These are phyloP conservation scores for Lepiota venenata DNA, from an alignment of 768 basidiomycete genomes.

Conservation along the genomic window DNA sequence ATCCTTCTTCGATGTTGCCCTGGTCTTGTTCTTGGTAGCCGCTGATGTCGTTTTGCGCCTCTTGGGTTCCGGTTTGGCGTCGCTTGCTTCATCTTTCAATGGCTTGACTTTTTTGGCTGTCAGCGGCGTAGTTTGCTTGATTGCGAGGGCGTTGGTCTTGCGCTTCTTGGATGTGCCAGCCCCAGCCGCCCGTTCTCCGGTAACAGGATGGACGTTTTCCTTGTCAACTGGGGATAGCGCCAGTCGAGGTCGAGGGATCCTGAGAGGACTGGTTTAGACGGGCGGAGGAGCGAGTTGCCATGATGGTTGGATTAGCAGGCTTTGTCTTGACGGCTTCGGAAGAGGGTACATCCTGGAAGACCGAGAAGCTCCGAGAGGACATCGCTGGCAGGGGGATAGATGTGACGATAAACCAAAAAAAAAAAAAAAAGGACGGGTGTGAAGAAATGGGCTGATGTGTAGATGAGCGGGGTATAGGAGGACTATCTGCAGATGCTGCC, in stretches of 20 bases:
- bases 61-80: slow-evolving; percentile 45
- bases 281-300: slow-evolving; percentile 28
- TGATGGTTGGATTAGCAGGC: slow-evolving; percentile 22
- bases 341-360: slow-evolving; percentile 54
- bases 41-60: slow-evolving; percentile 51
- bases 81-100: slow-evolving; percentile 28
- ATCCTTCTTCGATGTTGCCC: slow-evolving; percentile 34
- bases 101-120: slow-evolving; percentile 42
- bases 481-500: neutral
- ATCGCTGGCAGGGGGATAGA: slow-evolving; percentile 30
- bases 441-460: slow-evolving; percentile 13
- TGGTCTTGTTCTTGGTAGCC: slow-evolving; percentile 27
- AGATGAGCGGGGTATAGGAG: slow-evolving; percentile 3
- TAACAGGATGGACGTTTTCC: slow-evolving; percentile 76
- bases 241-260: slow-evolving; percentile 29
- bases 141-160: slow-evolving; percentile 55
- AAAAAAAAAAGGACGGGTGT: neutral
- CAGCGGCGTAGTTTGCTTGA: slow-evolving; percentile 41
- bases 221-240: slow-evolving; percentile 53
- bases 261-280: slow-evolving; percentile 19
- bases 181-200: slow-evolving; percentile 56
- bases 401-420: slow-evolving; percentile 15
- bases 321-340: slow-evolving; percentile 28
- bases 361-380: slow-evolving; percentile 58
- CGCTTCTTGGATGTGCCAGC: slow-evolving; percentile 52